Percentiles rank a stretch among this genome's conserved stretches.
These are phyloP conservation scores for Beverwykella pulmonaria DNA, from an alignment of 495 filamentous ascomycete species.

Conservation along the genomic window DNA sequence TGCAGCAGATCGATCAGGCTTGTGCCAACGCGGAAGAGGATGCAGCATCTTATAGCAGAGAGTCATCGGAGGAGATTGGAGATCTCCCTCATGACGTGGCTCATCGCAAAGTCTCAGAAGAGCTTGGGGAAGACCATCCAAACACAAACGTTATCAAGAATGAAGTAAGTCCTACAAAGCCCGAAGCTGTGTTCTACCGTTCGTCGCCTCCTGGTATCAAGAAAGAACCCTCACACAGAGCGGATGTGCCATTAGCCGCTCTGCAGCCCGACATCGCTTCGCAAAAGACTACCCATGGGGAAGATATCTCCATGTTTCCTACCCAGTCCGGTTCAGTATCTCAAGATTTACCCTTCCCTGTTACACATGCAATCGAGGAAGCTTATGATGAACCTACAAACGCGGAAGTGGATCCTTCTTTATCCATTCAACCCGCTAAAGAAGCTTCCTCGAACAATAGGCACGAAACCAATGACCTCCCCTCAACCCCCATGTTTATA, in stretches of 20 bases:
- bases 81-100: neutral
- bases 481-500: constrained; percentile 19
- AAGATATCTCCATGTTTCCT: neutral
- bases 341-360: neutral
- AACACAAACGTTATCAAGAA: neutral
- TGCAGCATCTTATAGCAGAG: neutral
- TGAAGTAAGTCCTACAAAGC: neutral
- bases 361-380: neutral
- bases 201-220: neutral
- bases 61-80: constrained; percentile 19
- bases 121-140: neutral
- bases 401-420: neutral
- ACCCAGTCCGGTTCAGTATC: neutral
- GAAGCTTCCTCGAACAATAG: neutral
- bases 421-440: neutral
- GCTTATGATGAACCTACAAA: neutral
- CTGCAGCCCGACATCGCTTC: neutral
- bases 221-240: neutral
- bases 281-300: neutral
- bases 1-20: constrained; percentile 28
- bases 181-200: neutral
- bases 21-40: constrained; percentile 22
- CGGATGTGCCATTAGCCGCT: neutral
- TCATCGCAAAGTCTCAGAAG: neutral
- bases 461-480: neutral